Evolutionary conservation across 495 filamentous ascomycete genomes (phyloP).

Genomic region (Letharia columbiana): DNA sequence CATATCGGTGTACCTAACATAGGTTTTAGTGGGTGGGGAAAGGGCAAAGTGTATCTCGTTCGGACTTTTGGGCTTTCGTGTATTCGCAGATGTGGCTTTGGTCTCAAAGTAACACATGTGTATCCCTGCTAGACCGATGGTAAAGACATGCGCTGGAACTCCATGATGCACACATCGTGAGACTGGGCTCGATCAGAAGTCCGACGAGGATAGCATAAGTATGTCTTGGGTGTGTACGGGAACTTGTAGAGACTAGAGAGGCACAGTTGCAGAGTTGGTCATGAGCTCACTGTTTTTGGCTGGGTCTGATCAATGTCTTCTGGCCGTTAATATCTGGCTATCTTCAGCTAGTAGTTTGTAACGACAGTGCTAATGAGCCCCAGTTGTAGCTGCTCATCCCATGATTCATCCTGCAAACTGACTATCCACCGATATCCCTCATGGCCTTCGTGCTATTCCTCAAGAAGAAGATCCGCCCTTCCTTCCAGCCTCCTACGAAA

Average conservation of each 20-base stretch:
- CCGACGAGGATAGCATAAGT: too few relatives aligned
- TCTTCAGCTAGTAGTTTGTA: not conserved
- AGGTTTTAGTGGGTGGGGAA: not conserved
- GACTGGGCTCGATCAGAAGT: not conserved
- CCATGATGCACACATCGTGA: too few relatives aligned
- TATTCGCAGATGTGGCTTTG: not conserved
- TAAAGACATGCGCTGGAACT: too few relatives aligned
- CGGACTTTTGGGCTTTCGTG: not conserved
- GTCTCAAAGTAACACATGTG: not conserved
- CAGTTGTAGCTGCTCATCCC: not conserved
- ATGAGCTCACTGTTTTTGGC: not conserved
- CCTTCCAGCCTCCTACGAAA: conserved; percentile 34
- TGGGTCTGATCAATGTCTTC: not conserved
- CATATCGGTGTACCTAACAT: not conserved
- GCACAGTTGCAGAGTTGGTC: too few relatives aligned
- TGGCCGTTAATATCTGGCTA: not conserved
- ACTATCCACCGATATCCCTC: not conserved
- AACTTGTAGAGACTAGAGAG: not conserved
- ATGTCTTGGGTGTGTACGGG: not conserved
- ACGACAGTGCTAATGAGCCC: not conserved
- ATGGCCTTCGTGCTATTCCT: not conserved
- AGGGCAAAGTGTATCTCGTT: not conserved
- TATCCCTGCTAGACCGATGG: too few relatives aligned
- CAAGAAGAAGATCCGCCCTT: conserved; percentile 34
- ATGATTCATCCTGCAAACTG: not conserved